A percentile compares a stretch with the other conserved stretches of the same genome.
These are phyloP conservation scores for Dalbergia cochinchinensis DNA, from an alignment of 306 rosid genomes.

Conservation along the genomic window DNA sequence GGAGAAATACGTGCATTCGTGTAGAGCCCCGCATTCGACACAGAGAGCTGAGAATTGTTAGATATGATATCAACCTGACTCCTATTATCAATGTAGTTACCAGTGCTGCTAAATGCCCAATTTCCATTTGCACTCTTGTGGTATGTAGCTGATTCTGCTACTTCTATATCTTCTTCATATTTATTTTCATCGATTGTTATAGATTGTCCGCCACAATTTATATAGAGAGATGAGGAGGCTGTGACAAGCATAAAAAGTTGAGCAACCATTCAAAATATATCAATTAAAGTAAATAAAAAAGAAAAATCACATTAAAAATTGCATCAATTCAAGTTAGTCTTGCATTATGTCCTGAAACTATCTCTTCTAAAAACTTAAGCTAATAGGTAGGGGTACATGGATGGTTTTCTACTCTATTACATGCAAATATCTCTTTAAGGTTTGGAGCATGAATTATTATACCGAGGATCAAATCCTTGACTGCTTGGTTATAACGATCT, in stretches of 20 bases:
- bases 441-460: too few species aligned
- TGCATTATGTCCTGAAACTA: too few species aligned
- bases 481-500: too few species aligned
- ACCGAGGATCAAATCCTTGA: too few species aligned
- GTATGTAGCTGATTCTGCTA: constrained; percentile 47
- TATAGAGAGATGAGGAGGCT: constrained; percentile 44
- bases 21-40: constrained; percentile 55
- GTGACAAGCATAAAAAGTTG: background rate
- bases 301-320: background rate
- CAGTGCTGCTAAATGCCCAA: constrained; percentile 50
- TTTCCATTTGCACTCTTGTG: constrained; percentile 20
- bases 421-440: too few species aligned
- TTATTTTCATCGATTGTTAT: background rate
- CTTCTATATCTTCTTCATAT: constrained; percentile 45
- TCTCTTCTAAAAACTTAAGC: too few species aligned
- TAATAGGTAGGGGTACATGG: too few species aligned
- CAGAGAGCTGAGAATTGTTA: constrained; percentile 42
- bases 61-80: background rate
- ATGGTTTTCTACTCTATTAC: too few species aligned
- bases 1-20: constrained; percentile 76
- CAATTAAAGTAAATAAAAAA: too few species aligned
- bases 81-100: constrained; percentile 40
- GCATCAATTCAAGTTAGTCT: too few species aligned
- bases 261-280: background rate
- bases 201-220: constrained; percentile 21